Percentiles rank a stretch among this genome's conserved stretches.
phyloP scores from a whole-genome alignment of 768 basidiomycete genomes.

The Lentinula aciculospora region DNA sequence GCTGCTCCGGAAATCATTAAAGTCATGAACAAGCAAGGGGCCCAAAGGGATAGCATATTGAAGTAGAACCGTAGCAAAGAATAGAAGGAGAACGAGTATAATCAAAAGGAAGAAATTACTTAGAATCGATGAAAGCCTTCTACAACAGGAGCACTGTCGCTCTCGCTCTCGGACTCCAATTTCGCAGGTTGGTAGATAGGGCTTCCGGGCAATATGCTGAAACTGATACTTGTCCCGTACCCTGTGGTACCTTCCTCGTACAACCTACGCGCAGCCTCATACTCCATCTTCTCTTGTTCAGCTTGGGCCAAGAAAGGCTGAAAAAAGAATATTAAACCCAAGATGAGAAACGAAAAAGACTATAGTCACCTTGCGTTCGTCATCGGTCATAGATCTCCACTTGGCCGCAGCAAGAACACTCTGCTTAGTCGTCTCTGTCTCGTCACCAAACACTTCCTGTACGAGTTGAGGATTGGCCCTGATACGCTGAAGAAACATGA shows the following conservation, averaged over 20 bases:
- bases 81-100: constrained; percentile 28
- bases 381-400: constrained; percentile 92
- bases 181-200: constrained; percentile 59
- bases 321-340: not conserved
- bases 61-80: constrained; percentile 12
- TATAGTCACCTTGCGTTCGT: constrained; percentile 73
- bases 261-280: constrained; percentile 76
- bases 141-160: constrained; percentile 43
- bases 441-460: constrained; percentile 77
- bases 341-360: constrained; percentile 12
- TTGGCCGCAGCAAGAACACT: constrained; percentile 89
- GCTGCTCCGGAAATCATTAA: not conserved
- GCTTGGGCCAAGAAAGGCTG: constrained; percentile 92
- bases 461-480: constrained; percentile 74
- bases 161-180: constrained; percentile 65
- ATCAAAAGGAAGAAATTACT: constrained; percentile 10
- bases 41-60: constrained; percentile 6
- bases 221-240: constrained; percentile 72
- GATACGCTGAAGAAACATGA: constrained; percentile 91
- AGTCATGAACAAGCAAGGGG: constrained; percentile 4
- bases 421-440: constrained; percentile 92
- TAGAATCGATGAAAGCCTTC: constrained; percentile 2
- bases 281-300: constrained; percentile 93
- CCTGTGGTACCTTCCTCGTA: constrained; percentile 81
- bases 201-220: constrained; percentile 72